phyloP scores from a whole-genome alignment of 352 stramenopile genomes.

The Albugo candida region DNA sequence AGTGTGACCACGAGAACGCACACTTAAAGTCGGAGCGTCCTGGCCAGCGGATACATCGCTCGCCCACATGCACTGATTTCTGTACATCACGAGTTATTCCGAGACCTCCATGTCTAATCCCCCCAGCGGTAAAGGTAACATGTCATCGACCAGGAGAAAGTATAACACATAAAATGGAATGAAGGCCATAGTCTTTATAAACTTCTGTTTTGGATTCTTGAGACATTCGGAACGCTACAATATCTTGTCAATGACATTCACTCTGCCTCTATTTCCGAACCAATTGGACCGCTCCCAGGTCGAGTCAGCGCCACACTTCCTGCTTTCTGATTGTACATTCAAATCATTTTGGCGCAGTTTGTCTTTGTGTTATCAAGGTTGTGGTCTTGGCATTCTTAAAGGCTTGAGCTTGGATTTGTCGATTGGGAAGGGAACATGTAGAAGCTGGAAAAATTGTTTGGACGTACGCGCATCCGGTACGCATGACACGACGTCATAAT shows the following conservation, averaged over 20 bases:
- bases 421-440: too few species aligned
- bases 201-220: conserved; percentile 24
- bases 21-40: too few species aligned
- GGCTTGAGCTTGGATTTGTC: too few species aligned
- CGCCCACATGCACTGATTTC: conserved; percentile 53
- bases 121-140: conserved; percentile 42
- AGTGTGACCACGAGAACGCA: conserved; percentile 24
- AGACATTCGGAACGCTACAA: conserved; percentile 52
- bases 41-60: conserved; percentile 10
- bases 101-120: conserved; percentile 59
- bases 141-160: conserved; percentile 69
- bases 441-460: too few species aligned
- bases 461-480: conserved; percentile 64
- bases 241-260: conserved; percentile 56
- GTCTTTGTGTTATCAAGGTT: conserved; percentile 27
- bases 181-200: conserved; percentile 52
- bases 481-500: conserved; percentile 27
- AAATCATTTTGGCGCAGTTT: conserved; percentile 35
- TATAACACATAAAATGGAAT: conserved; percentile 77
- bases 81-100: conserved; percentile 55
- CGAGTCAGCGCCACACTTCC: conserved; percentile 43
- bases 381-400: conserved; percentile 19
- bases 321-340: conserved; percentile 38
- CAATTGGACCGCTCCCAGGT: conserved; percentile 57
- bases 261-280: conserved; percentile 51